Evolutionary conservation across 345 rosid species (phyloP), one percentile per base, ranked within the genome.

Genomic region (Bruguiera gymnorhiza): DNA sequence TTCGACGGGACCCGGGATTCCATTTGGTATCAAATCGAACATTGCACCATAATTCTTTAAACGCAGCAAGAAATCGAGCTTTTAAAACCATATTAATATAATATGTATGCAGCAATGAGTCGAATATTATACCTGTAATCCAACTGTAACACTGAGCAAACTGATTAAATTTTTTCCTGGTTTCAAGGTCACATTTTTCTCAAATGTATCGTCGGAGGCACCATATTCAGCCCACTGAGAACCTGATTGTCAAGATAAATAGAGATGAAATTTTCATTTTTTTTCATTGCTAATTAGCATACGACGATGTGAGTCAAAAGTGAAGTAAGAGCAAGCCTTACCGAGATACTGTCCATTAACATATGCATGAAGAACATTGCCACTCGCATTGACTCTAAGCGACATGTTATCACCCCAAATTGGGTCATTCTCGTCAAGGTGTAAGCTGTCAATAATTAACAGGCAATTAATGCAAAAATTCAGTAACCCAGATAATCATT

Each of bases 111-210:
- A 23, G 13, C 11, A 0, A 69, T 37, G 16, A 34, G 20, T 32
- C 10, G 7, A 37, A 57, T 58, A 26, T 30, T 30, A 3, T 30
- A 74, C 78, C 63, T 37, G 26, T 6, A 75, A 51, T 5, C 74
- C 78, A 63, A 75, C 69, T 0, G 78, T 75, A 19, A 57, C 59
- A 51, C 78, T 69, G 24, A 75, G 73, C 48, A 75, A n/a, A 24
- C 39, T 36, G 26, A 75, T 69, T 16, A 27, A 10, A 37, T 75
- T 75, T 20, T 30, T 69, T 19, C 70, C 73, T 1, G 18, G 52
- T 10, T 65, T 63, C 60, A 75, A 18, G 21, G 64, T 64, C 6
- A 75, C 63, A 6, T 8, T 36, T 8, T 63, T 51, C 60, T 75
- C 70, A 63, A 63, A 63, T 5, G 8, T 21, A 8, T 57, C 46